A percentile compares a stretch with the other conserved stretches of the same genome.
These are phyloP conservation scores for Naganishia sp. DNA, from an alignment of 1,284 basidiomycete genomes.

Conservation along the genomic window DNA sequence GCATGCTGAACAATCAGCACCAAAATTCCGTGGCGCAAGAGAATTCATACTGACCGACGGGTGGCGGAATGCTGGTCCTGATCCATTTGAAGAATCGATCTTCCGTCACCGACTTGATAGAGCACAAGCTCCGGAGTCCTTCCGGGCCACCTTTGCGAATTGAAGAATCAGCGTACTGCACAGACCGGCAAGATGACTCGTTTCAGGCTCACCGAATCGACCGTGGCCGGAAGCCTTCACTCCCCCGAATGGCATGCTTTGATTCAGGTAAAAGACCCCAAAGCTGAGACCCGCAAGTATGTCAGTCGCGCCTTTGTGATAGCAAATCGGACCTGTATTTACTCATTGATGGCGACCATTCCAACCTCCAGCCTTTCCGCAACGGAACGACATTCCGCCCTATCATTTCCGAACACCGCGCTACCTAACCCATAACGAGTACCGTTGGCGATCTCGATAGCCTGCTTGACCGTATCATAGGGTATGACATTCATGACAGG, in stretches of 20 bases:
- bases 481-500: conserved; percentile 81
- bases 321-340: conserved; percentile 61
- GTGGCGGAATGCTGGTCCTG: conserved; percentile 75
- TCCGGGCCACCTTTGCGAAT: conserved; percentile 72
- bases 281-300: conserved; percentile 57
- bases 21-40: not conserved
- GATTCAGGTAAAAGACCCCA: conserved; percentile 84
- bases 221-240: conserved; percentile 86
- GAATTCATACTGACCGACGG: conserved; percentile 37
- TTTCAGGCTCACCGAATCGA: conserved; percentile 67
- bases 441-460: conserved; percentile 79
- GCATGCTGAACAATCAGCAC: too few species aligned
- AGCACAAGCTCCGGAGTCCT: conserved; percentile 81
- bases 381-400: conserved; percentile 71
- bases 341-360: conserved; percentile 97
- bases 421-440: conserved; percentile 91
- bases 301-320: not conserved
- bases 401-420: conserved; percentile 86
- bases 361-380: conserved; percentile 81
- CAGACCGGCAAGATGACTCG: not conserved
- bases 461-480: conserved; percentile 77
- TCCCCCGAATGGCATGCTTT: conserved; percentile 92
- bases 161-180: conserved; percentile 24
- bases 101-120: conserved; percentile 79
- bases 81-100: conserved; percentile 81